Evolutionary conservation across 1,284 basidiomycete species (phyloP).

Genomic region (Ceratobasidium sp.): DNA sequence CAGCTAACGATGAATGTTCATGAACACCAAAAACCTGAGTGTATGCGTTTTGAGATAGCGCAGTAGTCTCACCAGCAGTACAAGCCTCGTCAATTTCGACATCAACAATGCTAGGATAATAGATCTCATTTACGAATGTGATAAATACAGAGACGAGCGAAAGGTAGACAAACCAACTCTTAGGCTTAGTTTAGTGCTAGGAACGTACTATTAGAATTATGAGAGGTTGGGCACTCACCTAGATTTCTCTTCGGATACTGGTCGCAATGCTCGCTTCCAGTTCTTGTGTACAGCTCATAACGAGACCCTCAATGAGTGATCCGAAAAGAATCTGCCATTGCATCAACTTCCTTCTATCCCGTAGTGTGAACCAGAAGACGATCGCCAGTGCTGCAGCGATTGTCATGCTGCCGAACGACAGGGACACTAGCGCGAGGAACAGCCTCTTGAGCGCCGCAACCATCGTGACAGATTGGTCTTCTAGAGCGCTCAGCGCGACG

Average conservation of each 20-base stretch:
- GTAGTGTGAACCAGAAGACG: slow-evolving; percentile 61
- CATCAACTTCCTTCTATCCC: slow-evolving; percentile 72
- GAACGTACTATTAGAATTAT: background rate
- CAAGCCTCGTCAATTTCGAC: no score
- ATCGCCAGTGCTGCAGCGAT: slow-evolving; percentile 55
- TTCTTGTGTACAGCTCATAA: slow-evolving; percentile 73
- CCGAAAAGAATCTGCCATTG: slow-evolving; percentile 69
- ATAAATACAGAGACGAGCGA: slow-evolving; percentile 57
- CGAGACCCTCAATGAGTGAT: slow-evolving; percentile 73
- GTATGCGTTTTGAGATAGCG: no score
- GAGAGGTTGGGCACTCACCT: slow-evolving; percentile 47
- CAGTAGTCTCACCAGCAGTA: no score
- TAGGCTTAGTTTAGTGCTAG: slow-evolving; percentile 54
- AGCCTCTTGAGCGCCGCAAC: slow-evolving; percentile 73
- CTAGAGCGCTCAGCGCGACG: slow-evolving; percentile 77
- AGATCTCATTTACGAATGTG: slow-evolving; percentile 64
- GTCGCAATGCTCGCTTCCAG: slow-evolving; percentile 72
- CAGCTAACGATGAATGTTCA: no score
- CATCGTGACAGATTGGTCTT: slow-evolving; percentile 80
- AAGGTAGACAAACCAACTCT: slow-evolving; percentile 70
- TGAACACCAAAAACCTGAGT: no score
- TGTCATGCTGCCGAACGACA: slow-evolving; percentile 63
- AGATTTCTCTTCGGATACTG: slow-evolving; percentile 66
- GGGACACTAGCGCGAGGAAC: slow-evolving; percentile 71
- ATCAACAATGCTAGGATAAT: slow-evolving; percentile 78